Evolutionary conservation across 116 monocot species (phyloP), one percentile per base, ranked within the genome.

Genomic region (Phalaenopsis hybrid): DNA sequence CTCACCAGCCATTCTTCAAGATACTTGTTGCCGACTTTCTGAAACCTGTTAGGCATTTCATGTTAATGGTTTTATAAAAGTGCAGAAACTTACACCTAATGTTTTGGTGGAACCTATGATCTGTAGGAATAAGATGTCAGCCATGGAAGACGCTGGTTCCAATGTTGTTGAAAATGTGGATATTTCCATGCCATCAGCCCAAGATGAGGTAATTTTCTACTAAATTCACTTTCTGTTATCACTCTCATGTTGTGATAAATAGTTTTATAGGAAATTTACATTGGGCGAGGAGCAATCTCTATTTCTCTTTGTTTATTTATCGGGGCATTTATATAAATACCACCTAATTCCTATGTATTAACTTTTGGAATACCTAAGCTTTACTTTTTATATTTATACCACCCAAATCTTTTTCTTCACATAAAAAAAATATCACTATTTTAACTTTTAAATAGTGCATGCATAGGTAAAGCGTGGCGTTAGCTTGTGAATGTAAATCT

Each of bases 121-220:
- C 0, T 61, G n/a, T n/a, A n/a, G 61, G 61, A 61, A 20, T 5
- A 75, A 75, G 44, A 75, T 75, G 74, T 75, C 74, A 5, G 74
- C 9, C 34, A n/a, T 75, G 41, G 28, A 45, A 5, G 44, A 75
- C 33, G 41, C 83, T 78, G 51, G 68, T 78, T 20, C 18, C 20
- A n/a, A 61, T 61, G 72, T 43, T 20, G 41, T 65, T 70, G 79
- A 74, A 28, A 74, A 74, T 43, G 78, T 78, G n/a, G 83, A 63
- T 37, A 87, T 83, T 74, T 74, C 86, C 37, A 85, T 89, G 85
- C 85, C 86, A 6, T 88, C 91, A 80, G 70, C 52, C 21, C 86
- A 89, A 78, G 84, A 84, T 51, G 87, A 93, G 91, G 93, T 91
- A 16, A 83, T 74, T 33, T 31, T 16, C 12, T 74, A 65, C 25